Base-by-base conservation (phyloP, 768 basidiomycete genomes). In the Boletus subparvulus region DNA sequence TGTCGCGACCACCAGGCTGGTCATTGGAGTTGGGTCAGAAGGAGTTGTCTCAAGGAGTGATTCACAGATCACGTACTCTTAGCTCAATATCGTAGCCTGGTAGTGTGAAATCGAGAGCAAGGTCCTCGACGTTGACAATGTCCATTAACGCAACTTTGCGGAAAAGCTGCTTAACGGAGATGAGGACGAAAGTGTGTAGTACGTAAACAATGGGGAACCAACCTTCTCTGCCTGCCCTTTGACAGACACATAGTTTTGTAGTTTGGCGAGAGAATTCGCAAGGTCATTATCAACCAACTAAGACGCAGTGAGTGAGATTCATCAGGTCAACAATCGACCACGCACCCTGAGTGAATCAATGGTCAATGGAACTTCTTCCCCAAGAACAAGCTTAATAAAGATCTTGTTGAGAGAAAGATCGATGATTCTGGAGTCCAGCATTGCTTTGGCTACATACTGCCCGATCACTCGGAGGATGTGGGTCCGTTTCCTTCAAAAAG, bases 391-490 rank as follows among this genome's bases (percentile, higher is more conserved):
- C 70, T 92, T 93, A 61, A 98, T 78, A 81, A 98, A 98, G n/a
- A 96, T 76, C 70, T 91, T 93, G 77, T 94, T 98, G 71, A 98
- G 86, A 30, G 91, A 87, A 61, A 98, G 78, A 70, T 98, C 97
- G 73, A 98, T 96, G 68, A 98, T 98, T 19, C 97, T 84, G 11
- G 95, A 97, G 73, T 99, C 97, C 43, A 98, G 77, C 81, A 98
- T 86, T 4, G 96, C 94, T 75, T 98, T 96, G 10, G 94, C 97
- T 26, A 97, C 87, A 73, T 98, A 98, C 72, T 96, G 92, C 4
- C 97, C 97, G 46, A 98, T 86, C 21, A 95, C 87, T 41, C 88
- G 84, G 71, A 95, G 87, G 50, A 96, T 83, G 65, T 93, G 89
- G 6, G 88, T 88, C 26, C 86, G 82, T 78, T 94, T 93, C 67